Evolutionary conservation across 1,284 basidiomycete species (phyloP), one percentile per base, ranked within the genome.

Genomic region (Cystobasidiaceae sp.): DNA sequence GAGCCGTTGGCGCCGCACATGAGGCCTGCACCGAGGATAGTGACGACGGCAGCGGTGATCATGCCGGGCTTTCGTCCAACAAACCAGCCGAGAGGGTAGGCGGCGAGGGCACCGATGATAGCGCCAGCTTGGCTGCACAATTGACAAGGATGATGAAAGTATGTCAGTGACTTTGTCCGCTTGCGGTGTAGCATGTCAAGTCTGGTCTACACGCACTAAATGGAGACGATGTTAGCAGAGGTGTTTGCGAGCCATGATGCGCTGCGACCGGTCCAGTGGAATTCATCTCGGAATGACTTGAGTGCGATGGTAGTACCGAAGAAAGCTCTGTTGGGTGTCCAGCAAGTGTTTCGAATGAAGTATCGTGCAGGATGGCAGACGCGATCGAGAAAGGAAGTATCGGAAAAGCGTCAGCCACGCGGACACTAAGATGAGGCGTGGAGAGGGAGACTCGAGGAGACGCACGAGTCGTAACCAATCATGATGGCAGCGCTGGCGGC

Each of bases 61-160:
- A 87, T 86, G 1, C 85, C 86, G 71, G 84, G 85, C 74, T 86
- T 86, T 54, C 87, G 79, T 13, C 86, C 87, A 30, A 87, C 75
- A 74, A 81, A 83, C 71, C 88, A 87, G n/a, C 85, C 85, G 57
- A 87, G 77, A 49, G 73, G 74, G 43, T 72, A 72, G 62, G 70
- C 73, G 41, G 61, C 54, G n/a, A 57, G 70, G 11, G 74, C 73
- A 65, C 75, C 75, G 41, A 63, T 61, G 58, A 76, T 75, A 43
- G 75, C 75, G 28, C 62, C 62, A 49, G 48, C 55, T 32, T 65
- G 62, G 25, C 33, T 50, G 46, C n/a, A n/a, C n/a, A n/a, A n/a
- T n/a, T n/a, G n/a, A n/a, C n/a, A n/a, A n/a, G n/a, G n/a, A n/a
- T n/a, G n/a, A n/a, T n/a, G n/a, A n/a, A n/a, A n/a, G n/a, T n/a